These are phyloP conservation scores for Cladophialophora exuberans DNA, from an alignment of 2,329 filamentous ascomycete genomes.

Conservation along the genomic window DNA sequence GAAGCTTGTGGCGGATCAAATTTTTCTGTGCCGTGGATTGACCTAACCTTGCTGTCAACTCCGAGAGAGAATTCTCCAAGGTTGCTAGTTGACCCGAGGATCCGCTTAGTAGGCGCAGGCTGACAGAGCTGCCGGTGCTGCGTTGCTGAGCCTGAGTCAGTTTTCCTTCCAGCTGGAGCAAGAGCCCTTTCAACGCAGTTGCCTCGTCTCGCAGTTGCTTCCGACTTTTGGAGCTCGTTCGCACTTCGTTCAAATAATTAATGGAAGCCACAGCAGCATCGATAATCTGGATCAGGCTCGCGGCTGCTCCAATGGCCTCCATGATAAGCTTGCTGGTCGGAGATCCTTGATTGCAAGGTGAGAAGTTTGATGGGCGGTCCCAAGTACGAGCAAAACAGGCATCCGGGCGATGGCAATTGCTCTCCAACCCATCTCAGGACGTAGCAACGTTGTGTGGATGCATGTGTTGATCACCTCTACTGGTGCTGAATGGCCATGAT, in stretches of 20 bases:
- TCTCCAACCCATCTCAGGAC: background rate
- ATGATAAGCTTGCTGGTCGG: background rate
- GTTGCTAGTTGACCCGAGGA: background rate
- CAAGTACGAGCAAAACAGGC: background rate
- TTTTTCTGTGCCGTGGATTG: background rate
- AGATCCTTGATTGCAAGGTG: too few species aligned
- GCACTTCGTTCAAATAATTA: background rate
- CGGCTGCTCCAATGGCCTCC: background rate
- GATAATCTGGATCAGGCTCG: background rate
- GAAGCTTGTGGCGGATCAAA: background rate
- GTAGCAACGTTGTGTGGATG: background rate
- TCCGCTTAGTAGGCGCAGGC: background rate
- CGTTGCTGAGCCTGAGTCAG: background rate
- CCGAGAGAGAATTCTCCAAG: background rate
- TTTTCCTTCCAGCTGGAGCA: background rate
- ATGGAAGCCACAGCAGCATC: background rate
- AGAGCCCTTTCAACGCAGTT: background rate
- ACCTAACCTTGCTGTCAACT: background rate
- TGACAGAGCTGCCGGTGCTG: background rate
- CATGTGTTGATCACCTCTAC: too few species aligned
- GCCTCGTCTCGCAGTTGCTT: background rate
- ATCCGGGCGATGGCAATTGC: background rate
- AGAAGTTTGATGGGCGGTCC: background rate
- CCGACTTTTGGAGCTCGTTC: background rate
- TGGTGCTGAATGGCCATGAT: too few species aligned